Conservation (phyloP, 441 rosid species). For the Erodium chrysanthum region DNA sequence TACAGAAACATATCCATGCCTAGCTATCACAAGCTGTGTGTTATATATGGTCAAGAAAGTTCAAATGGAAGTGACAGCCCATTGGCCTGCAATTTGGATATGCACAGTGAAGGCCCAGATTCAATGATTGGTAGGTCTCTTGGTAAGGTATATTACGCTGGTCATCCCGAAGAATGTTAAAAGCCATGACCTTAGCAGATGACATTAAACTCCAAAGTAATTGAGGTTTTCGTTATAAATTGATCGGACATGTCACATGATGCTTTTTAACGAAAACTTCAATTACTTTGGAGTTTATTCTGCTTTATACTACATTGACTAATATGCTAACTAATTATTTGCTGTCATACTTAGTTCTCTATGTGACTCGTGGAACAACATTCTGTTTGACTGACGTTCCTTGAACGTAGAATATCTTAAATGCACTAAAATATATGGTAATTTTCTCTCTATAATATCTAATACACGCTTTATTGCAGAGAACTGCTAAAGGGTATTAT, state of each 20-base stretch:
- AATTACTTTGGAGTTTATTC: neutral
- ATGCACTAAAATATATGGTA: neutral
- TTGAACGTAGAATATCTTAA: neutral
- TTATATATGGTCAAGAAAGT: constrained; percentile 37
- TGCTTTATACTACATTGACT: neutral
- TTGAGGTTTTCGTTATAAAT: too few relatives aligned
- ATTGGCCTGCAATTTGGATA: constrained; percentile 16
- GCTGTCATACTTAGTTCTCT: constrained; percentile 2
- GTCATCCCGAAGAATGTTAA: constrained; percentile 7
- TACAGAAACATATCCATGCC: constrained; percentile 32
- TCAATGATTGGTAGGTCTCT: constrained; percentile 30
- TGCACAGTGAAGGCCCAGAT: constrained; percentile 18
- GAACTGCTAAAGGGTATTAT: neutral
- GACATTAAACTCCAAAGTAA: too few relatives aligned
- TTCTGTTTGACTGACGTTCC: neutral
- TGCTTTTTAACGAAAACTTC: neutral
- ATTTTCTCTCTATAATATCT: neutral
- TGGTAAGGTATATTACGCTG: neutral
- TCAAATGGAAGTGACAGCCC: constrained; percentile 23
- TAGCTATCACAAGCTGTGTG: constrained; percentile 39
- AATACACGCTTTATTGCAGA: neutral
- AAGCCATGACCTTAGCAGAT: constrained; percentile 3
- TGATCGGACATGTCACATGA: too few relatives aligned
- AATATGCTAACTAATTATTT: neutral
- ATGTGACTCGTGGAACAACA: neutral